Evolutionary conservation across 495 filamentous ascomycete species (phyloP).

Genomic region (Cryomyces minteri): DNA sequence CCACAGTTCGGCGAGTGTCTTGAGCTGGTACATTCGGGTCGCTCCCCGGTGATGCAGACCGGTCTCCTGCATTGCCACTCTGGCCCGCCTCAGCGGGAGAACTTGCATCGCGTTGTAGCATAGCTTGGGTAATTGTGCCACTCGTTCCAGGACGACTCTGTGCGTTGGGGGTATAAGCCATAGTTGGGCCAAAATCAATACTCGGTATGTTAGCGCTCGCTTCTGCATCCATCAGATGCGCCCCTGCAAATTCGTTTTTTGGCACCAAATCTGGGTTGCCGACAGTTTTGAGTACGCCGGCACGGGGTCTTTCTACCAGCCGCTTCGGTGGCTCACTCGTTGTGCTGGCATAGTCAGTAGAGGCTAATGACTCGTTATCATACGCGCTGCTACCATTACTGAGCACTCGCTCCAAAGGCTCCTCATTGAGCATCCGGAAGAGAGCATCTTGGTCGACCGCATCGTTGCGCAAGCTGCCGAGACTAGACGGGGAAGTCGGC

Average conservation of each 20-base stretch:
- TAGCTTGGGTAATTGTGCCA: conserved; percentile 21
- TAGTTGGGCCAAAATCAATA: conserved; percentile 78
- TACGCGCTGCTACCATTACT: conserved; percentile 14
- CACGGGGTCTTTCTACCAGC: conserved; percentile 43
- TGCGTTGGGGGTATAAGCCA: conserved; percentile 33
- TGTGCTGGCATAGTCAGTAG: conserved; percentile 28
- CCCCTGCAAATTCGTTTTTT: no score
- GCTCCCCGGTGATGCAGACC: neutral
- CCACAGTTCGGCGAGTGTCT: neutral
- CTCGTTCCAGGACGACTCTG: conserved; percentile 17
- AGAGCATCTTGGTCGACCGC: conserved; percentile 48
- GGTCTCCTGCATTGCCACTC: neutral
- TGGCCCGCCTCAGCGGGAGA: neutral
- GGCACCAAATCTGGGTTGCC: conserved; percentile 31
- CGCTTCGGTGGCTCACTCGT: conserved; percentile 11
- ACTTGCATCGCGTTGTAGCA: neutral
- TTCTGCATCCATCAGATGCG: no score
- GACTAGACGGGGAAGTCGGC: conserved; percentile 27
- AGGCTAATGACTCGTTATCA: conserved; percentile 17
- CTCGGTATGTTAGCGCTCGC: conserved; percentile 40
- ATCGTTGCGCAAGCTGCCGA: conserved; percentile 43
- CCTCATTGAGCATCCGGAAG: no score
- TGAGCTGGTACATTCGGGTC: neutral
- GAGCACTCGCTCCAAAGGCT: neutral
- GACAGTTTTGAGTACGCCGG: conserved; percentile 68